Evolutionary conservation across 768 basidiomycete species (phyloP).

Genomic region (Auricularia sp.): DNA sequence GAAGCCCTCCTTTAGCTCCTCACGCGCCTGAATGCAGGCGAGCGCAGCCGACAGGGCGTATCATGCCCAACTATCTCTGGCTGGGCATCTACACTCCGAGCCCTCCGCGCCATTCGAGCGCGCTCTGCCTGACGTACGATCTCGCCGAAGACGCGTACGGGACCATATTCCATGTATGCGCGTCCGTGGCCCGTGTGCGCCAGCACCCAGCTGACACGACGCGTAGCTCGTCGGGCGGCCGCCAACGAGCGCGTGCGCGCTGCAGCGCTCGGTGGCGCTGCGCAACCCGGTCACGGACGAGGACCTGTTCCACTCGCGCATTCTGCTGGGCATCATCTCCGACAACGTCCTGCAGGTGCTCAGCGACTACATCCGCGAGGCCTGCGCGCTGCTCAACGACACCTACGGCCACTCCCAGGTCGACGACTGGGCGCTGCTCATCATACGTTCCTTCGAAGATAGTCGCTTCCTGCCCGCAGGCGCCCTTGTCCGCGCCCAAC

Average conservation of each 20-base stretch:
- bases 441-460: background rate
- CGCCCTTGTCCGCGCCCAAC: background rate
- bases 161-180: background rate
- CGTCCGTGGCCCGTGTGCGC: background rate
- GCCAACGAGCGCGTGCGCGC: background rate
- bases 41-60: background rate
- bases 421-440: background rate
- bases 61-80: constrained; percentile 1
- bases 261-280: background rate
- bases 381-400: background rate
- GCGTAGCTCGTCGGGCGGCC: background rate
- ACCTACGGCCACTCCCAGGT: background rate
- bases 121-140: constrained; percentile 1
- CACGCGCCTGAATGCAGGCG: background rate
- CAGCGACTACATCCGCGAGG: background rate
- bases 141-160: background rate
- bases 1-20: background rate
- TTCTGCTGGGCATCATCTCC: background rate
- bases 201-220: background rate
- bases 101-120: background rate
- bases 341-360: background rate
- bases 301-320: background rate
- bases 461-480: background rate
- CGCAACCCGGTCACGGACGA: background rate
- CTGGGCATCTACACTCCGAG: background rate